Evolutionary conservation across 2,329 filamentous ascomycete species (phyloP), one percentile per base, ranked within the genome.

Genomic region (Paraphoma chrysanthemicola): DNA sequence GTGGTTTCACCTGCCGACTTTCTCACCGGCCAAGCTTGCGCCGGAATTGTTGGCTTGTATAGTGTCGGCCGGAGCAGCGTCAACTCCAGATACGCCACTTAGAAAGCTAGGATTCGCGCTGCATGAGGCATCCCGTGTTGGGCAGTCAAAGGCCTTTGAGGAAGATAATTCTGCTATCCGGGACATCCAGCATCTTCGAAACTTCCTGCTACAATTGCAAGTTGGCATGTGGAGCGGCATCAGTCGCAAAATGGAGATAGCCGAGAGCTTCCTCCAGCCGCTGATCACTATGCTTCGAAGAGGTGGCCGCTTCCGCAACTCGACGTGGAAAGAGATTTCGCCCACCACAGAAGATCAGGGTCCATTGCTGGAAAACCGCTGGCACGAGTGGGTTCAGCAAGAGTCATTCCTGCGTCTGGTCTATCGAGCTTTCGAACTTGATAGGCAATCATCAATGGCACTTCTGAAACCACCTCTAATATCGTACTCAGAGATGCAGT

Each of bases 331-430:
- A 1, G 71, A 78, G 2, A 80, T 89, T 12, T 69, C 77, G 0
- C 82, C 86, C 1, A 69, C 76, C n/a, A 67, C 80, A 0, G 80
- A 82, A 1, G 88, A 90, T 53, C 78, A 84, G 18, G 86, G 84
- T 1, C 72, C 84, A 16, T 76, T 76, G 2, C 75, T 92, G 0
- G 83, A 90, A 54, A 76, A 80, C 3, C 91, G 90, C 64, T 92
- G 89, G 89, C 80, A 77, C 53, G 74, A 76, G 23, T 92, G 89
- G 89, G 81, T 85, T 12, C 80, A 85, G 45, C 79, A 85, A 56
- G 89, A 91, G 67, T 87, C 85, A 3, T 90, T 86, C 77, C 90
- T 90, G 69, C 83, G 88, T 77, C 83, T 92, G 2, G 85, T 86
- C 3, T 87, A 89, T 56, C 86, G 89, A 67, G 78, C 85, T 12